Evolutionary conservation across 1,284 basidiomycete genomes (phyloP).

Genomic region (Trametes sp.): DNA sequence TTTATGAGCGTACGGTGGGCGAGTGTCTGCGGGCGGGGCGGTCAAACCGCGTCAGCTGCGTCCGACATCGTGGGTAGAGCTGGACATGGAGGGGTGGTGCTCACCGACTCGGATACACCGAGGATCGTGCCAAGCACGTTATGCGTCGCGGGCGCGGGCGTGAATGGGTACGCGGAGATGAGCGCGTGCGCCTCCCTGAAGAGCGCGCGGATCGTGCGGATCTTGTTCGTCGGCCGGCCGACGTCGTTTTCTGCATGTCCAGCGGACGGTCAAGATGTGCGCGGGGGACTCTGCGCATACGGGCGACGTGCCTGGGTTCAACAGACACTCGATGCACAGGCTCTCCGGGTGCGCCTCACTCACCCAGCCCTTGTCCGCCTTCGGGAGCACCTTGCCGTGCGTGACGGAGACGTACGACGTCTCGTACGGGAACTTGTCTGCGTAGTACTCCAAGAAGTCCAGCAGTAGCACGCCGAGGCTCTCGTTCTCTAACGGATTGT

Average conservation of each 20-base stretch:
- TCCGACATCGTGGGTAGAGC: background rate
- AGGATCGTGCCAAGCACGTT: conserved; percentile 40
- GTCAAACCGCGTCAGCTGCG: background rate
- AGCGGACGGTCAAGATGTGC: background rate
- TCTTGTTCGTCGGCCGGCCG: conserved; percentile 45
- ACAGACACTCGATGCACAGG: conserved; percentile 53
- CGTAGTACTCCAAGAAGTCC: conserved; percentile 57
- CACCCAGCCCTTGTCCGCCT: conserved; percentile 47
- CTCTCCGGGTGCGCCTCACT: conserved; percentile 35
- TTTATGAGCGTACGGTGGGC: conserved; percentile 23
- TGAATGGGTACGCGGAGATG: conserved; percentile 30
- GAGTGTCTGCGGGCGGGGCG: conserved; percentile 19
- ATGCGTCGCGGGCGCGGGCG: conserved; percentile 8
- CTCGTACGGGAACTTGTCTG: conserved; percentile 50
- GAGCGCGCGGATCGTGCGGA: conserved; percentile 42
- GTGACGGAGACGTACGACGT: conserved; percentile 51
- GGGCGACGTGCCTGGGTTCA: conserved; percentile 45
- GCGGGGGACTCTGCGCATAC: background rate
- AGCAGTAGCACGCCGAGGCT: conserved; percentile 53
- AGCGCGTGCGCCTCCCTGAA: conserved; percentile 46
- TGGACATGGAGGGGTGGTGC: background rate
- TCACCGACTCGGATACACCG: conserved; percentile 31
- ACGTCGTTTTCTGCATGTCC: conserved; percentile 47
- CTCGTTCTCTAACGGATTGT: conserved; percentile 48
- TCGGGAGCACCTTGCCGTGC: conserved; percentile 45